Base-by-base conservation (phyloP, 1,284 basidiomycete genomes). In the Ustilago nuda region DNA sequence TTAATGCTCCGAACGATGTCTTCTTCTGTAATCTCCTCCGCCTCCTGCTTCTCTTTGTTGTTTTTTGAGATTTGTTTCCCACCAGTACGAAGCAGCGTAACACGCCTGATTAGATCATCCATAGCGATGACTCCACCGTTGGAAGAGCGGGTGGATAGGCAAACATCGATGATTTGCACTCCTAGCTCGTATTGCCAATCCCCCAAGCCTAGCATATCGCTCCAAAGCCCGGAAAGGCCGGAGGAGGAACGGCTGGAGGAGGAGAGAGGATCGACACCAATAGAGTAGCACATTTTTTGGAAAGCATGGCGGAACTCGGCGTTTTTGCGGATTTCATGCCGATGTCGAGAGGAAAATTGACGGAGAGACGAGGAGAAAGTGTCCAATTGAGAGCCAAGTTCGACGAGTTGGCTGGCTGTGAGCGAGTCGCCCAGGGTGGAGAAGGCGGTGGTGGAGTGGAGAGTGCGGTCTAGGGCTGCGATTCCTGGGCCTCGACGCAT, bases 101-200 rank as follows among this genome's bases (percentile, higher is more conserved):
- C 90, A 56, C 94, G 89, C 36, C 91, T 87, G 19, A 97, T 89
- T 48, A 99, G 88, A 85, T 98, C 95, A 12, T 89, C 88, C 89
- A 98, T 91, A 78, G 92, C 92, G 61, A 99, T 94, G 59, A 98
- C 87, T 0, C 97, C 96, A 0, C 97, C 96, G 78, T 98, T 98
- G 50, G 91, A 87, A 65, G 92, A 91, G 50, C 95, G 88, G 9
- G 94, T 96, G 83, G 91, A 92, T 36, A 98, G 92, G 82, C 96
- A 98, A 17, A 99, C 91, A 85, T 99, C 96, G 55, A 99, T 94
- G 73, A 99, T 92, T 88, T 99, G 96, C 32, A 98, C 94, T 3
- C 94, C 94, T 1, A 99, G 90, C 82, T 97, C 95, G 85, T 94
- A 94, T 82, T 95, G 92, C 94, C 94, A 99, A 85, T 99, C 97